These are phyloP conservation scores for Dactylonectria estremocensis DNA, from an alignment of 2,329 filamentous ascomycete species.

Conservation along the genomic window DNA sequence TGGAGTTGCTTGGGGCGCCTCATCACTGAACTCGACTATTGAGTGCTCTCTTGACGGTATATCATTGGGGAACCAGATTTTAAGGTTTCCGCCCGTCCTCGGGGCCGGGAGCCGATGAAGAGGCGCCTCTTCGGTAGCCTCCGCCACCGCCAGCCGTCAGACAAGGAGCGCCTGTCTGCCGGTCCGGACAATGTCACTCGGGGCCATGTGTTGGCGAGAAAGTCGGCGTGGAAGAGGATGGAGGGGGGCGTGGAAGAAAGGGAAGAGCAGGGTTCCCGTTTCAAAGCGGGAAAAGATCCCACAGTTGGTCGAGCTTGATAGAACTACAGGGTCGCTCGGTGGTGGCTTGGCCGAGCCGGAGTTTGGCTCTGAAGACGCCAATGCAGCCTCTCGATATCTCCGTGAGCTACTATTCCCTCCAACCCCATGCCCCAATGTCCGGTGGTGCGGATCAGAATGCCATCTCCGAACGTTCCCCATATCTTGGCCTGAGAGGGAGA, in stretches of 20 bases:
- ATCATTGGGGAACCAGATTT: constrained; percentile 17
- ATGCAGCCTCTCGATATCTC: neutral
- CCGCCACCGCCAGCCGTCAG: neutral
- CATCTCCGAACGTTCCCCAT: neutral
- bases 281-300: neutral
- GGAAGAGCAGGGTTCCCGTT: neutral
- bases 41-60: neutral
- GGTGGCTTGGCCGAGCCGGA: neutral
- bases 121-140: neutral
- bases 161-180: neutral
- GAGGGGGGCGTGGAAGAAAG: constrained; percentile 26
- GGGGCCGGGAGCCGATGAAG: constrained; percentile 4
- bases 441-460: neutral
- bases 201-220: constrained; percentile 4
- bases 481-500: too few relatives aligned
- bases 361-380: neutral
- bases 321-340: neutral
- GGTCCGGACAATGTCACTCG: constrained; percentile 4
- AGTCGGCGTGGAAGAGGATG: constrained; percentile 1
- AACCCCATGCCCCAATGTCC: neutral
- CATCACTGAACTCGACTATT: neutral
- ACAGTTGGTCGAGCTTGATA: neutral
- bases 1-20: neutral
- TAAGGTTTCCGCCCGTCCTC: constrained; percentile 24
- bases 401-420: neutral